Conservation (phyloP, 2,329 filamentous ascomycete species). For the Fusarium sp. region DNA sequence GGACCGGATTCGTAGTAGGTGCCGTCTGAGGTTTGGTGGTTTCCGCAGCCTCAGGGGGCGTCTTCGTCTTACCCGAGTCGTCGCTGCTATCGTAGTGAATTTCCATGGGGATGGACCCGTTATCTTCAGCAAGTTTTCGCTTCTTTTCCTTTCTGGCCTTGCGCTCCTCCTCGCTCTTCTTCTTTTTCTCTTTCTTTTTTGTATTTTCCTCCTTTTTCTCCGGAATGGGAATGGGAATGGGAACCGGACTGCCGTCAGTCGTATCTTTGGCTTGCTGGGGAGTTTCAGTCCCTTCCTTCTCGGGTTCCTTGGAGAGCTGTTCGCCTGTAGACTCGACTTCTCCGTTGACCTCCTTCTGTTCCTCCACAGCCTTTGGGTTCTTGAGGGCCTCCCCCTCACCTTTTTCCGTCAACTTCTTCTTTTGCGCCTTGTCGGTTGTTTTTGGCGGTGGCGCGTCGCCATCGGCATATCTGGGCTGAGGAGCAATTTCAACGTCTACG, state of each 20-base stretch:
- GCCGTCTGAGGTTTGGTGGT: slow-evolving; percentile 50
- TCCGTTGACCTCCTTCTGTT: slow-evolving; percentile 54
- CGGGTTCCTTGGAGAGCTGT: slow-evolving; percentile 53
- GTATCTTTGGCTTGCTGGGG: slow-evolving; percentile 44
- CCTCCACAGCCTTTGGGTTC: slow-evolving; percentile 68
- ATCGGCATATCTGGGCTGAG: slow-evolving; percentile 81
- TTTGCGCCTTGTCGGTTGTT: slow-evolving; percentile 63
- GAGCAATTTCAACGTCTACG: slow-evolving; percentile 96
- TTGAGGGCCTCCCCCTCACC: slow-evolving; percentile 81
- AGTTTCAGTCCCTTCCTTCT: slow-evolving; percentile 50
- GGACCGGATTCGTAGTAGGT: slow-evolving; percentile 89
- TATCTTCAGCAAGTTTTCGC: slow-evolving; percentile 84
- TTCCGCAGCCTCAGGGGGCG: slow-evolving; percentile 24
- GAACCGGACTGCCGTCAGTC: slow-evolving; percentile 37
- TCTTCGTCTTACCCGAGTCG: slow-evolving; percentile 54
- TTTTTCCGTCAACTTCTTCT: slow-evolving; percentile 73
- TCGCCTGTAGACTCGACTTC: slow-evolving; percentile 57
- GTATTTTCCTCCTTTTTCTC: slow-evolving; percentile 57
- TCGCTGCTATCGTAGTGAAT: slow-evolving; percentile 77
- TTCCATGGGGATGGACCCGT: slow-evolving; percentile 87
- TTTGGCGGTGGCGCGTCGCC: slow-evolving; percentile 57
- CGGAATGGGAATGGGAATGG: slow-evolving; percentile 7
- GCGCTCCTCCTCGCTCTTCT: slow-evolving; percentile 90
- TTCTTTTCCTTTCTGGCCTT: slow-evolving; percentile 94
- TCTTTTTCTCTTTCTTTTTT: slow-evolving; percentile 95